phyloP scores from a whole-genome alignment of 192 early-diverging fungal species.

The Coemansia sp. region DNA sequence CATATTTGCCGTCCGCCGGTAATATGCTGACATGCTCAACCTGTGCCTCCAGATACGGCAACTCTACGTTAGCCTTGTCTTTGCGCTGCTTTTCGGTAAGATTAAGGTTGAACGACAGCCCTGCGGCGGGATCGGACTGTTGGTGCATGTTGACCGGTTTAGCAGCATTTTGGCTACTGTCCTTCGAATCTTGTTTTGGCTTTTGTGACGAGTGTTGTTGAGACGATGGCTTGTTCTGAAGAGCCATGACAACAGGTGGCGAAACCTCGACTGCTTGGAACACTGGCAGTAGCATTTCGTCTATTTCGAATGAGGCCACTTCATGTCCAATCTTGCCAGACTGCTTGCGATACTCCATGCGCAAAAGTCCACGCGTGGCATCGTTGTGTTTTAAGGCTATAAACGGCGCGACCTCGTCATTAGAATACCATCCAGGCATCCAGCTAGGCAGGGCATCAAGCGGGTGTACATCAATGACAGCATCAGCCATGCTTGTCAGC shows the following conservation, averaged over 20 bases:
- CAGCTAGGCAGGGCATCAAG: constrained; percentile 32
- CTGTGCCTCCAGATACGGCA: constrained; percentile 74
- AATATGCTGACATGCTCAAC: constrained; percentile 1
- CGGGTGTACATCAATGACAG: constrained; percentile 33
- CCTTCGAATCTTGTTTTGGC: neutral
- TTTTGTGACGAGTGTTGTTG: neutral
- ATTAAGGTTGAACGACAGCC: constrained; percentile 80
- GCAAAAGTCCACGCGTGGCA: constrained; percentile 22
- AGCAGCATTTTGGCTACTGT: neutral
- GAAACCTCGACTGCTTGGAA: constrained; percentile 14
- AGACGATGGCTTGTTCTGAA: neutral
- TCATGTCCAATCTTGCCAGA: constrained; percentile 47
- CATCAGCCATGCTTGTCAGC: constrained; percentile 31
- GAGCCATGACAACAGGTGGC: neutral
- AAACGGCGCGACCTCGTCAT: constrained; percentile 26
- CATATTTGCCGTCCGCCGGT: neutral
- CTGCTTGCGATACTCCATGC: constrained; percentile 43
- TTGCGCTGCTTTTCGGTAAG: constrained; percentile 82
- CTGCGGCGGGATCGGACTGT: constrained; percentile 65
- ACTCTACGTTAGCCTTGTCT: constrained; percentile 69
- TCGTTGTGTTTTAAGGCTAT: constrained; percentile 29
- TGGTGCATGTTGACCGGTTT: neutral
- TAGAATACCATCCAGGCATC: constrained; percentile 55
- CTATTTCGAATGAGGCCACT: constrained; percentile 35
- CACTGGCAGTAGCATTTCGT: constrained; percentile 15